Base-by-base conservation (phyloP, 768 basidiomycete species). In the Lactarius sanguifluus region DNA sequence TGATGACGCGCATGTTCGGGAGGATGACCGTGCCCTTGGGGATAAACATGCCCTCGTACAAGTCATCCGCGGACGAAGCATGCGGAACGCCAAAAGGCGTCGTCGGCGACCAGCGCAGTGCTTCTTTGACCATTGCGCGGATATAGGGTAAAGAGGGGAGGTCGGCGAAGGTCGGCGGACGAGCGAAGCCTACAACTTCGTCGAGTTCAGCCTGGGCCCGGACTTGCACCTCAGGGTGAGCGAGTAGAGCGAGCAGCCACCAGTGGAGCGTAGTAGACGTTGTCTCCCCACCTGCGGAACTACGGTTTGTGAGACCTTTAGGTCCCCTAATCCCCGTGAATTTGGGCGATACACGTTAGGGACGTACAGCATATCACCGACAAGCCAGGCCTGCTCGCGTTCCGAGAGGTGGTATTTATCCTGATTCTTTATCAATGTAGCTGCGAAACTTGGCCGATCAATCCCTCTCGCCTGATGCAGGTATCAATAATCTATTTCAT, bases 331-430 rank as follows among this genome's bases (percentile, higher is more conserved):
- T 30, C 28, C 28, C 2, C 28, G n/a, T 9, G 16, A 5, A 5
- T 12, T 57, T 23, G 28, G 38, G 63, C 5, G 25, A 38, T 15
- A 63, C 66, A 32, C 62, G 55, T 34, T 18, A 43, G 18, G 52
- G 38, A 61, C 68, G 30, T 36, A 69, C 68, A 63, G 55, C 61
- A 69, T 66, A 18, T 25, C 45, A 3, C 65, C 68, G 2, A 62
- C 62, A 6, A 63, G 55, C 68, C 68, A 69, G 5, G 65, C 68
- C 15, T 34, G 25, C 52, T 69, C 65, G 13, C 56, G 36, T 3
- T 52, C 56, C 4, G 65, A 67, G 20, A 69, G 61, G 3, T n/a
- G 55, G 13, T 40, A n/a, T 34, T 62, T 55, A 1, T n/a, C 20
- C 32, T 63, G 50, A n/a, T 43, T 47, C 28, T 63, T 41, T 3